Evolutionary conservation across 2,329 filamentous ascomycete species (phyloP).

Genomic region (Ceratocystis albifundus): DNA sequence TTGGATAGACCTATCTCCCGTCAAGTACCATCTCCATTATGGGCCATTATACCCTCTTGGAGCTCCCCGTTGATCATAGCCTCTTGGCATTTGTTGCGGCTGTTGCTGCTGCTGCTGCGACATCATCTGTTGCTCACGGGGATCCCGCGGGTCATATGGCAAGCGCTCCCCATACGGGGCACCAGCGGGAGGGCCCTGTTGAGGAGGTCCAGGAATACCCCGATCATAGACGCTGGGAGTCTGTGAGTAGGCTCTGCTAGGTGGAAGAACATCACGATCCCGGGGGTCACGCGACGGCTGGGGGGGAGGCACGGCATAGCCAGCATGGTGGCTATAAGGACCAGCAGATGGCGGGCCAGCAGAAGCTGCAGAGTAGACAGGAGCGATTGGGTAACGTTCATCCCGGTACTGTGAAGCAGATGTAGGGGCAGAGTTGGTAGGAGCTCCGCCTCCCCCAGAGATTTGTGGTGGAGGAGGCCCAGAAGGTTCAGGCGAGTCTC

Average conservation of each 20-base stretch:
- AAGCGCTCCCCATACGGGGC: conserved; percentile 33
- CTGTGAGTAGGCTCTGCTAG: conserved; percentile 24
- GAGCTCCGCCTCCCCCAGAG: not conserved
- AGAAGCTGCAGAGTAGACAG: conserved; percentile 11
- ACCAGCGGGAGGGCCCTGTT: conserved; percentile 30
- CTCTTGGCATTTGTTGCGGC: conserved; percentile 29
- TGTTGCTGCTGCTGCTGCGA: conserved; percentile 18
- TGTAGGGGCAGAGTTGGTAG: not conserved
- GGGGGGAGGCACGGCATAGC: conserved; percentile 7
- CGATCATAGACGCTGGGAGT: conserved; percentile 28
- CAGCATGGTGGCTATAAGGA: conserved; percentile 13
- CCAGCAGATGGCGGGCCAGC: conserved; percentile 3
- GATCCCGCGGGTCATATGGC: conserved; percentile 29
- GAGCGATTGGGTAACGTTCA: conserved; percentile 13
- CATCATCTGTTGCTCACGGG: conserved; percentile 27
- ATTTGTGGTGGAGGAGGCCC: not conserved
- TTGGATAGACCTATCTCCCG: no score
- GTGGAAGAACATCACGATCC: conserved; percentile 23
- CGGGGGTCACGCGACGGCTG: conserved; percentile 14
- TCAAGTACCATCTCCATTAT: not conserved
- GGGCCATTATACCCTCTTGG: conserved; percentile 28
- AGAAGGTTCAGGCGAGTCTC: conserved; percentile 6
- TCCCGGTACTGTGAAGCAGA: conserved; percentile 17
- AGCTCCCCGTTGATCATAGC: conserved; percentile 31
- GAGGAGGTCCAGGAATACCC: conserved; percentile 26